These are phyloP conservation scores for Akanthomyces muscarius DNA, from an alignment of 2,329 filamentous ascomycete species.

Conservation along the genomic window DNA sequence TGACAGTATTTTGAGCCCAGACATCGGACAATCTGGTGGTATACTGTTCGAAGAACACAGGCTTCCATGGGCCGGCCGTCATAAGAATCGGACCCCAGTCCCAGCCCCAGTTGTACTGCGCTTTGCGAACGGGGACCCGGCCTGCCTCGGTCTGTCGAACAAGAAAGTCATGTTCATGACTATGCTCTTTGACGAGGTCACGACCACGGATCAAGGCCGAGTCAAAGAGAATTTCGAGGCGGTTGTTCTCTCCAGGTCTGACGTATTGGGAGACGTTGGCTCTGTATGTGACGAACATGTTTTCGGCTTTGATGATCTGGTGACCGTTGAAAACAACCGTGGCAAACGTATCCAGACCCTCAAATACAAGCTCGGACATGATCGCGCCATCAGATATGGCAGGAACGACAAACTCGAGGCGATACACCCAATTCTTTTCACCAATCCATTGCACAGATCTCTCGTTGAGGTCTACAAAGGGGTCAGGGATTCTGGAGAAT, in stretches of 20 bases:
- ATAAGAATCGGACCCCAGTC: conserved; percentile 65
- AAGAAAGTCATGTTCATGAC: conserved; percentile 43
- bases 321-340: conserved; percentile 52
- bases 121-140: conserved; percentile 51
- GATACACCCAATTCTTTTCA: conserved; percentile 58
- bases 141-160: conserved; percentile 21
- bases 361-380: conserved; percentile 50
- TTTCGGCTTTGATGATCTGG: conserved; percentile 52
- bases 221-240: conserved; percentile 54
- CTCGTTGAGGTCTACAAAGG: conserved; percentile 60
- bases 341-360: conserved; percentile 62
- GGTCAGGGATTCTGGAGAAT: conserved; percentile 44
- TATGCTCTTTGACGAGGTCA: conserved; percentile 47
- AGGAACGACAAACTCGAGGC: conserved; percentile 44
- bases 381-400: conserved; percentile 22
- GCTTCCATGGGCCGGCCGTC: conserved; percentile 63
- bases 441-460: conserved; percentile 57
- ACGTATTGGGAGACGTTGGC: conserved; percentile 46
- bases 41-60: conserved; percentile 63
- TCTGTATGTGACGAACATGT: conserved; percentile 61
- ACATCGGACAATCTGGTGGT: conserved; percentile 55
- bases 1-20: conserved; percentile 37
- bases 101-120: conserved; percentile 69
- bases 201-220: conserved; percentile 50
- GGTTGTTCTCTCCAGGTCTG: conserved; percentile 35